Evolutionary conservation across 176 grass and related monocot genomes (phyloP).

Genomic region (Phragmites australis): DNA sequence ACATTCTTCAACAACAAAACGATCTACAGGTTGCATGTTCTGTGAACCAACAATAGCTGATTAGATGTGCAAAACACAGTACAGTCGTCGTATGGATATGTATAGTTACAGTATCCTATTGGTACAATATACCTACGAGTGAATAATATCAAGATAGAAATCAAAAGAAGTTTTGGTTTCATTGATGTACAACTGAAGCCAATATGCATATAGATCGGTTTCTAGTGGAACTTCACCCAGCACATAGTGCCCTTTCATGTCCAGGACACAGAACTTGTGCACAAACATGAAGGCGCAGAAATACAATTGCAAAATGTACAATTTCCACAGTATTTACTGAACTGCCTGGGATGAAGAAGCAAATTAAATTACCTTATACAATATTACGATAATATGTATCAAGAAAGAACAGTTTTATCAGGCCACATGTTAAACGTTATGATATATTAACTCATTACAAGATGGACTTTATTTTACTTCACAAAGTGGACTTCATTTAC

Average conservation of each 20-base stretch:
- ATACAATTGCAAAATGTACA: not conserved
- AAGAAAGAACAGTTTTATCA: not conserved
- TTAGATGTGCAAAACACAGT: constrained; percentile 31
- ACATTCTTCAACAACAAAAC: constrained; percentile 96
- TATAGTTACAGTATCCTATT: constrained; percentile 8
- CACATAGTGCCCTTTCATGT: not conserved
- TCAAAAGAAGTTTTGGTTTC: not conserved
- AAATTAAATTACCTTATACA: not conserved
- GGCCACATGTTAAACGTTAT: not conserved
- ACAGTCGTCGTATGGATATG: not conserved
- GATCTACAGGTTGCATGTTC: constrained; percentile 91
- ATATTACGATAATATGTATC: not conserved
- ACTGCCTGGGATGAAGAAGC: not conserved
- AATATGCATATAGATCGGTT: not conserved
- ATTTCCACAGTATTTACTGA: not conserved
- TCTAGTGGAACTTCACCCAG: not conserved
- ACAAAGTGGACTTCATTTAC: not conserved
- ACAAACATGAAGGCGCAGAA: not conserved
- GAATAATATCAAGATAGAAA: constrained; percentile 4
- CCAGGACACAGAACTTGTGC: not conserved
- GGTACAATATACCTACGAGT: not conserved
- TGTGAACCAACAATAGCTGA: constrained; percentile 50
- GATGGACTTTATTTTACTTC: not conserved
- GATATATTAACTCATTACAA: not conserved
- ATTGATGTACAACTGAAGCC: not conserved